Evolutionary conservation across 371 early-diverging fungal genomes (phyloP).

Genomic region (Chytridium lagenaria): DNA sequence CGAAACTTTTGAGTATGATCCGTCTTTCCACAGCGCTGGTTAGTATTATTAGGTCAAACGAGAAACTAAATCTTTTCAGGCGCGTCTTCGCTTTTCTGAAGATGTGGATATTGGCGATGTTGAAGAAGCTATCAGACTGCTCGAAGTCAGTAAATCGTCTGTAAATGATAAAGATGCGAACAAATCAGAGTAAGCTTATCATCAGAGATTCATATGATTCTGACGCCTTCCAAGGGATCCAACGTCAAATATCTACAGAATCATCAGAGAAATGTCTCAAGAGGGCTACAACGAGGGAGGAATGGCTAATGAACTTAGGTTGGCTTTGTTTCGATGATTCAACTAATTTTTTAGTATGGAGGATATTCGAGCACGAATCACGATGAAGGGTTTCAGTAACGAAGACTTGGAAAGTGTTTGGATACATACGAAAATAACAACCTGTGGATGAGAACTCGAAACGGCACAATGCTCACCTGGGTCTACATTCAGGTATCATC

Average conservation of each 20-base stretch:
- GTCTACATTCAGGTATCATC: neutral
- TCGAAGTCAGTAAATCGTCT: conserved; percentile 82
- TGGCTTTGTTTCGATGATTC: conserved; percentile 11
- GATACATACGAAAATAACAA: conserved; percentile 73
- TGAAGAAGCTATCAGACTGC: conserved; percentile 92
- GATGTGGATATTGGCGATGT: conserved; percentile 86
- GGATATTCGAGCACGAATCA: conserved; percentile 71
- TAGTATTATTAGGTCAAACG: conserved; percentile 11
- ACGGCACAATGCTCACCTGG: conserved; percentile 65
- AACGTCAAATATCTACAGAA: conserved; percentile 65
- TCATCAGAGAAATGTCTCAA: conserved; percentile 65
- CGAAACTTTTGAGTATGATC: conserved; percentile 91
- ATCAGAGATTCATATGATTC: neutral
- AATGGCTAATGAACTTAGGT: conserved; percentile 40
- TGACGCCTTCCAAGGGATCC: conserved; percentile 42
- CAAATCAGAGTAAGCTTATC: conserved; percentile 15
- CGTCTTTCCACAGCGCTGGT: conserved; percentile 87
- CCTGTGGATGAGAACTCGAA: conserved; percentile 74
- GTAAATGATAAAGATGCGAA: conserved; percentile 38
- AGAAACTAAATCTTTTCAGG: conserved; percentile 52
- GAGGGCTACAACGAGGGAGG: conserved; percentile 49
- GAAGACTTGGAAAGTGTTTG: conserved; percentile 74
- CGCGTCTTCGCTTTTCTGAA: conserved; percentile 85
- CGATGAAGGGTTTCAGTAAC: conserved; percentile 78
- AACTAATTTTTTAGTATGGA: conserved; percentile 29